These are phyloP conservation scores for Coniophora puteana DNA, from an alignment of 1,284 basidiomycete genomes.

Conservation along the genomic window DNA sequence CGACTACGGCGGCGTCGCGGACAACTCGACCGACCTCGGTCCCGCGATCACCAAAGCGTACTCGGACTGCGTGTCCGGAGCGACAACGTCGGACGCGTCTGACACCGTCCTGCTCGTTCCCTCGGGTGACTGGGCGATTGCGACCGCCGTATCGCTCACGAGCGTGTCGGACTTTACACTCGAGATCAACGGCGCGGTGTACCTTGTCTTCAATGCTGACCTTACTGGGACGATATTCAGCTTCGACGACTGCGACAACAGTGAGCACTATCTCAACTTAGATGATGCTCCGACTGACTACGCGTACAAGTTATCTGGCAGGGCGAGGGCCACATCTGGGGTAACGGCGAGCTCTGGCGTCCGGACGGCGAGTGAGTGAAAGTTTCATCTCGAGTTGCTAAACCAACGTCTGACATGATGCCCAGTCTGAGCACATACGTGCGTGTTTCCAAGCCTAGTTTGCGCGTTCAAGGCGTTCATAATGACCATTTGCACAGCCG, in stretches of 20 bases:
- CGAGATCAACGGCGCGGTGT: not conserved
- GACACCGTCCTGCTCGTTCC: slow-evolving; percentile 1
- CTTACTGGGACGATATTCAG: slow-evolving; percentile 16
- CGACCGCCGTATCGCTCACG: slow-evolving; percentile 12
- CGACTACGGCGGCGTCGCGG: slow-evolving; percentile 20
- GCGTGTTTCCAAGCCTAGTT: too few species aligned
- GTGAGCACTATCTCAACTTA: not conserved
- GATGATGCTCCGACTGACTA: not conserved
- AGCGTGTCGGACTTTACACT: slow-evolving; percentile 15
- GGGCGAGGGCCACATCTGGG: slow-evolving; percentile 18
- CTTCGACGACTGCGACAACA: slow-evolving; percentile 14
- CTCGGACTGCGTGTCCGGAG: not conserved
- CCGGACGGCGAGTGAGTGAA: slow-evolving; percentile 13
- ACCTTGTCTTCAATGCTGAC: not conserved
- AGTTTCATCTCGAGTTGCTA: not conserved
- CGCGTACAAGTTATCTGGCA: slow-evolving; percentile 11
- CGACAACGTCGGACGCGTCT: not conserved
- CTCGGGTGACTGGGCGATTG: not conserved
- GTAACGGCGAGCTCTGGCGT: slow-evolving; percentile 20
- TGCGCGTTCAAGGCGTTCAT: too few species aligned
- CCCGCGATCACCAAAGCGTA: slow-evolving; percentile 11
- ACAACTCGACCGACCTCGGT: slow-evolving; percentile 20
- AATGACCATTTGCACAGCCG: slow-evolving; percentile 6
- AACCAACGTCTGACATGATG: not conserved
- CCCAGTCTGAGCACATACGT: not conserved